Evolutionary conservation across 441 rosid genomes (phyloP).

Genomic region (Sinapis alba): DNA sequence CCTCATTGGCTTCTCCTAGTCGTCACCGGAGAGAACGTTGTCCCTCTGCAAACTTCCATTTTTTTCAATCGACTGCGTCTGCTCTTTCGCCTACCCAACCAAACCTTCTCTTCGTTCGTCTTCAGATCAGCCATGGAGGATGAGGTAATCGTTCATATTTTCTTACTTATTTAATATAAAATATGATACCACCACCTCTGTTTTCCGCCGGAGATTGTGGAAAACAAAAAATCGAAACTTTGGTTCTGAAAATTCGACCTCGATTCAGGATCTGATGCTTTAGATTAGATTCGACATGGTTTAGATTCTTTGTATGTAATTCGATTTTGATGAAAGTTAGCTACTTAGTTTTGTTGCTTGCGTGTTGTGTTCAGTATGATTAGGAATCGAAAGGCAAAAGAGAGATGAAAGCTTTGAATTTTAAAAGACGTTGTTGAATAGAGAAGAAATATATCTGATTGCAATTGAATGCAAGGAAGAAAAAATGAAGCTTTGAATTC

Average conservation of each 20-base stretch:
- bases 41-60: slow-evolving; percentile 1
- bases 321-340: slow-evolving; percentile 9
- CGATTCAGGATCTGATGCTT: slow-evolving; percentile 11
- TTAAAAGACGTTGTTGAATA: no score
- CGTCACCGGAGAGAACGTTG: slow-evolving; percentile 17
- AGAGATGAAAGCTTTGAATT: neutral
- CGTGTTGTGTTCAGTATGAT: neutral
- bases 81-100: slow-evolving; percentile 1
- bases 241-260: neutral
- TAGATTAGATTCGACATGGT: neutral
- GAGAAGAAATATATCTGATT: no score
- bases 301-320: neutral
- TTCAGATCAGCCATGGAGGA: slow-evolving; percentile 39
- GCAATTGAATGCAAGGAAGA: neutral
- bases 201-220: slow-evolving; percentile 5
- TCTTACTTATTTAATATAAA: neutral
- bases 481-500: neutral
- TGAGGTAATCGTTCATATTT: slow-evolving; percentile 21
- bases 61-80: slow-evolving; percentile 11
- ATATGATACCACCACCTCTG: neutral
- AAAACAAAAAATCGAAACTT: neutral
- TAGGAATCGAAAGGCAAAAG: neutral
- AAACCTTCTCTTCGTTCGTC: neutral
- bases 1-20: slow-evolving; percentile 13
- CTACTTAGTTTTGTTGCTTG: slow-evolving; percentile 5